Evolutionary conservation across 2,329 filamentous ascomycete genomes (phyloP).

Genomic region (Xylariaceae sp.): DNA sequence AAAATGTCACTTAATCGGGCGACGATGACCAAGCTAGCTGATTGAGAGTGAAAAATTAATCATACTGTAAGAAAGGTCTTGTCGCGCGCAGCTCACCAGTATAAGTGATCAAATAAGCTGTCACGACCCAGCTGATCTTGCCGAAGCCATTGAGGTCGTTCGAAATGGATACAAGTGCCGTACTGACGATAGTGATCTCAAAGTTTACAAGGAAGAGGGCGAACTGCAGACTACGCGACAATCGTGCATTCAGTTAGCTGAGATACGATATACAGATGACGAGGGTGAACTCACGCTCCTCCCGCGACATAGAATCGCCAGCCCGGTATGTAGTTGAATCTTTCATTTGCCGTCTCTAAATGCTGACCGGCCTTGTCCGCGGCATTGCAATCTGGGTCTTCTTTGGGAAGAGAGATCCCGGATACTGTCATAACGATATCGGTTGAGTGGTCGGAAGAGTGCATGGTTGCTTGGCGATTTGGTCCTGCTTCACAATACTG

Average conservation of each 20-base stretch:
- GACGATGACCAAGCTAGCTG: conserved; percentile 5
- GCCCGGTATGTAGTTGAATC: conserved; percentile 8
- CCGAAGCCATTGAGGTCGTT: conserved; percentile 25
- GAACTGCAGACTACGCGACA: conserved; percentile 16
- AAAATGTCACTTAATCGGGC: conserved; percentile 11
- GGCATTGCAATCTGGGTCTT: background rate
- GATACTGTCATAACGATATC: conserved; percentile 1
- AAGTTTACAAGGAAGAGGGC: conserved; percentile 41
- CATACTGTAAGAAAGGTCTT: background rate
- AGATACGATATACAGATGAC: background rate
- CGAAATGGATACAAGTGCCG: conserved; percentile 44
- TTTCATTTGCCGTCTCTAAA: conserved; percentile 1
- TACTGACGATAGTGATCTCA: conserved; percentile 50
- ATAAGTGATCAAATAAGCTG: conserved; percentile 46
- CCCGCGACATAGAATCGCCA: conserved; percentile 9
- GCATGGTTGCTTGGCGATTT: conserved; percentile 5
- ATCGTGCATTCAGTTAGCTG: conserved; percentile 1
- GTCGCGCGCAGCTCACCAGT: conserved; percentile 32
- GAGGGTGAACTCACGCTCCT: conserved; percentile 5
- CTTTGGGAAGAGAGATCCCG: background rate
- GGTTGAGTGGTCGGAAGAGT: conserved; percentile 5
- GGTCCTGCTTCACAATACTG: conserved; percentile 1
- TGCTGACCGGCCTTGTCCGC: background rate
- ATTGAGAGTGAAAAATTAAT: background rate
- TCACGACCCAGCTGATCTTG: conserved; percentile 39